Conservation (phyloP, 306 rosid genomes). For the Echinosophora koreensis region DNA sequence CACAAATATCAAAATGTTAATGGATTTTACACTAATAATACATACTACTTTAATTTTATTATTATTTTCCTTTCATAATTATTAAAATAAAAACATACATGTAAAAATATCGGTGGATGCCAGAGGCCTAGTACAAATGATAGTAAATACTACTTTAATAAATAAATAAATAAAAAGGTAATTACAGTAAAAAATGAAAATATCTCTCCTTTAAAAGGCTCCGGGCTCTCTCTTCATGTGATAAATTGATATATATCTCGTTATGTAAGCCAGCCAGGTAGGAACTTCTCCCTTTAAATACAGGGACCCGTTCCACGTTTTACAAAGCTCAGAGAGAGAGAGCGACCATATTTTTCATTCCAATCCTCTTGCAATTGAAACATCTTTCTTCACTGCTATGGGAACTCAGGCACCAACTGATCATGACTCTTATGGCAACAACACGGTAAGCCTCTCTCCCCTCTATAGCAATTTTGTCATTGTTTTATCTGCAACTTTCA, state of each 20-base stretch:
- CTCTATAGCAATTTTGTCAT: neutral
- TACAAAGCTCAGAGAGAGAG: neutral
- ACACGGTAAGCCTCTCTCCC: constrained; percentile 36
- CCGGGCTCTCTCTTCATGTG: neutral
- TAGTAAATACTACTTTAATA: too few species aligned
- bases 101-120: too few species aligned
- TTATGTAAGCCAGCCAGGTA: too few species aligned
- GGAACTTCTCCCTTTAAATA: neutral
- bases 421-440: neutral
- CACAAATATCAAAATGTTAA: too few species aligned
- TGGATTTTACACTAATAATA: too few species aligned
- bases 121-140: too few species aligned
- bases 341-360: neutral
- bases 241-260: neutral
- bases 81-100: too few species aligned
- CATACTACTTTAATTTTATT: too few species aligned
- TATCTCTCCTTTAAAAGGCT: too few species aligned
- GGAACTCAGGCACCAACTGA: constrained; percentile 36
- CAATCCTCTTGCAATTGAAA: constrained; percentile 4
- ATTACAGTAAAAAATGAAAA: too few species aligned
- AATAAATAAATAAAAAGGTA: too few species aligned
- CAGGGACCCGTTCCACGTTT: neutral
- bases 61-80: too few species aligned
- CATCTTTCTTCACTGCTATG: constrained; percentile 14
- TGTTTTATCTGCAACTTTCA: neutral